These are phyloP conservation scores for Phyllosticta citriasiana DNA, from an alignment of 2,329 filamentous ascomycete genomes.

Conservation along the genomic window DNA sequence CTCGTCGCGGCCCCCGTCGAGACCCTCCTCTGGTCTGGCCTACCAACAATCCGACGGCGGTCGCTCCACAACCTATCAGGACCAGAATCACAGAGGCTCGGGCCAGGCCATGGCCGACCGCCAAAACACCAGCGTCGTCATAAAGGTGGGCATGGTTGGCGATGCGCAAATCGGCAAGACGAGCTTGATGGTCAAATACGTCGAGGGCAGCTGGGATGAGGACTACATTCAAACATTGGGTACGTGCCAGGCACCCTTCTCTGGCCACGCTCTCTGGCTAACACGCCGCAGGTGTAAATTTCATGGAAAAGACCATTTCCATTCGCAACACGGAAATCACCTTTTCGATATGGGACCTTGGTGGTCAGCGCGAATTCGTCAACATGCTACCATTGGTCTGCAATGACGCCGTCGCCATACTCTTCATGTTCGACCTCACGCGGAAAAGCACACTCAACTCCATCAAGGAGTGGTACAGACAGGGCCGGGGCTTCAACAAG, in stretches of 20 bases:
- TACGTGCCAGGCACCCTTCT: slow-evolving; percentile 25
- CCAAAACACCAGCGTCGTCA: slow-evolving; percentile 65
- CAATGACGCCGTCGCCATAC: slow-evolving; percentile 95
- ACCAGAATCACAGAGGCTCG: slow-evolving; percentile 35
- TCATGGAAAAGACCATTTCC: slow-evolving; percentile 99
- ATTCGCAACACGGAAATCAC: slow-evolving; percentile 99
- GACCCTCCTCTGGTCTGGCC: slow-evolving; percentile 43
- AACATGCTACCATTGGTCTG: slow-evolving; percentile 99
- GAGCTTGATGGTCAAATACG: slow-evolving; percentile 98
- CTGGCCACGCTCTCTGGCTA: slow-evolving; percentile 10
- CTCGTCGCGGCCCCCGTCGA: slow-evolving; percentile 22
- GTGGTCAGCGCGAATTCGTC: slow-evolving; percentile 96
- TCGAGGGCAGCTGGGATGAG: slow-evolving; percentile 98
- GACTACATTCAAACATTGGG: slow-evolving; percentile 97
- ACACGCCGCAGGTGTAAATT: slow-evolving; percentile 66
- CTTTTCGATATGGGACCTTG: slow-evolving; percentile 98
- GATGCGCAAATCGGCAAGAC: slow-evolving; percentile 99
- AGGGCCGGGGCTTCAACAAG: slow-evolving; percentile 98
- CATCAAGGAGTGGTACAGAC: slow-evolving; percentile 99
- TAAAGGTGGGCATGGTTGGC: slow-evolving; percentile 99
- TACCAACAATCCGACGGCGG: slow-evolving; percentile 37
- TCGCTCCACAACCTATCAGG: slow-evolving; percentile 32
- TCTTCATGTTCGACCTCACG: slow-evolving; percentile 99
- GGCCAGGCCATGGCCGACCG: slow-evolving; percentile 28
- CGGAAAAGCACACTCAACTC: slow-evolving; percentile 97